Evolutionary conservation across 176 grass and related monocot genomes (phyloP).

Genomic region (Musa itinerans): DNA sequence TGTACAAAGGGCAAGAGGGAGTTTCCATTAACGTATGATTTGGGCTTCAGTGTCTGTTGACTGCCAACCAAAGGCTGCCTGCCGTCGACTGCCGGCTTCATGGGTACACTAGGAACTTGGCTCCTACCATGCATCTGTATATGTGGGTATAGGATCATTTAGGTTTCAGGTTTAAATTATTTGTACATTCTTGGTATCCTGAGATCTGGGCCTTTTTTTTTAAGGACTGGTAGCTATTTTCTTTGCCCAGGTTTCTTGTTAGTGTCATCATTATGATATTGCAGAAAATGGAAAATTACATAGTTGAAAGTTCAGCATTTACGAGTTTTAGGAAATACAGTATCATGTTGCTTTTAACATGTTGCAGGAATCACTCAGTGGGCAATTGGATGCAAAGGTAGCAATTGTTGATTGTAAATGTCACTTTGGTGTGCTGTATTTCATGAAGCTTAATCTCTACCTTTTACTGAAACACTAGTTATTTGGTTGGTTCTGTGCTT

Average conservation of each 20-base stretch:
- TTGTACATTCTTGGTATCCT: constrained; percentile 10
- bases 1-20: not conserved
- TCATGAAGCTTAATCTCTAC: not conserved
- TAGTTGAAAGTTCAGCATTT: not conserved
- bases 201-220: not conserved
- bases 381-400: not conserved
- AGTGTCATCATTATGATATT: not conserved
- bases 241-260: not conserved
- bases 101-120: not conserved
- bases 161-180: constrained; percentile 7
- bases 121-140: not conserved
- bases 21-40: not conserved
- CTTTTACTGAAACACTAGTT: not conserved
- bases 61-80: not conserved
- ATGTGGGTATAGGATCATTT: not conserved
- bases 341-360: not conserved
- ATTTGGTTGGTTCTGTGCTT: not conserved
- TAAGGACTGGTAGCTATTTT: not conserved
- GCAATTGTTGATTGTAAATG: not conserved
- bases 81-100: not conserved
- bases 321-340: not conserved
- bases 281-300: constrained; percentile 1
- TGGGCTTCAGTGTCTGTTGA: not conserved
- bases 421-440: not conserved
- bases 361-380: not conserved